Conservation (phyloP, 1,284 basidiomycete species). For the Gymnopus androsaceus region DNA sequence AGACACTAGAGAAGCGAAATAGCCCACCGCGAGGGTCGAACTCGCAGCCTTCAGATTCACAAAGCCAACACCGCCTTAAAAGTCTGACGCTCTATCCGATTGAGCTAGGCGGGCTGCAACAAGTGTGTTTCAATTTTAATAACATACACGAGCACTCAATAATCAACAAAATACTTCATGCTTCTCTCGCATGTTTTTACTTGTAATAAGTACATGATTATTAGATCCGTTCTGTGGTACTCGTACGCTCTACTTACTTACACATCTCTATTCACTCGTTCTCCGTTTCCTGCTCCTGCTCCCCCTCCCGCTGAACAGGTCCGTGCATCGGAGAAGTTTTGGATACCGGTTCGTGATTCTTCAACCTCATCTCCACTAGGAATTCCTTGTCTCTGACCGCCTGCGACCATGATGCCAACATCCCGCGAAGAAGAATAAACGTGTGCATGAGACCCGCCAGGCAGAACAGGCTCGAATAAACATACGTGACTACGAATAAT, state of each 20-base stretch:
- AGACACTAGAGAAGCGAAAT: constrained; percentile 28
- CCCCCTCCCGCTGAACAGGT: not conserved
- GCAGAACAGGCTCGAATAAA: constrained; percentile 75
- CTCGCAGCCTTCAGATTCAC: constrained; percentile 85
- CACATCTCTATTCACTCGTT: not conserved
- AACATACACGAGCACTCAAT: too few relatives aligned
- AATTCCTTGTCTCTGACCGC: constrained; percentile 80
- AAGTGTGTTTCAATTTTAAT: not conserved
- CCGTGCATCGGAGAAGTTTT: not conserved
- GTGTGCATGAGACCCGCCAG: constrained; percentile 51
- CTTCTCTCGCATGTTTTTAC: too few relatives aligned
- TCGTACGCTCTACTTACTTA: not conserved
- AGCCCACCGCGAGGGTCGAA: constrained; percentile 92
- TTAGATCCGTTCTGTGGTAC: too few relatives aligned
- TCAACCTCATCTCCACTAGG: constrained; percentile 77
- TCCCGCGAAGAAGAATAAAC: constrained; percentile 40
- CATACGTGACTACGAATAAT: constrained; percentile 54
- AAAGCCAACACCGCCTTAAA: not conserved
- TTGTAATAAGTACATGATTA: too few relatives aligned
- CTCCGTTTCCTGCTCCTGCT: not conserved
- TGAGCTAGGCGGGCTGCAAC: constrained; percentile 75
- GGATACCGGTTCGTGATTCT: constrained; percentile 57
- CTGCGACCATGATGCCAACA: constrained; percentile 69
- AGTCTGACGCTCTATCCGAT: constrained; percentile 88
- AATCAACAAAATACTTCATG: too few relatives aligned